Evolutionary conservation across 805 yeast genomes (phyloP).

Genomic region (Ogataea paraovalis): DNA sequence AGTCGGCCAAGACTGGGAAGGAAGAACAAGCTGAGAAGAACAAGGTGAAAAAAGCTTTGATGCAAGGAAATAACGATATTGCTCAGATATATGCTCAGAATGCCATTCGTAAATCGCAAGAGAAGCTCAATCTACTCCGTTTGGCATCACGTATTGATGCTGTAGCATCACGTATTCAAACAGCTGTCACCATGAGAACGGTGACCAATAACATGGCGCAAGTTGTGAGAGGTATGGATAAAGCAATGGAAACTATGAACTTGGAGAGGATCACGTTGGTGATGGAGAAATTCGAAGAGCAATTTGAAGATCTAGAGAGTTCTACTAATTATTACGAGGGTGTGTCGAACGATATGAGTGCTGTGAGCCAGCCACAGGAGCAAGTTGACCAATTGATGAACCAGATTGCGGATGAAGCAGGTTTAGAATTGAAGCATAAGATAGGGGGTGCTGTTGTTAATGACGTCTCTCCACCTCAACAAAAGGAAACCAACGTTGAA

Average conservation of each 20-base stretch:
- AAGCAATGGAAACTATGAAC: slow-evolving; percentile 93
- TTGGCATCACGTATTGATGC: slow-evolving; percentile 91
- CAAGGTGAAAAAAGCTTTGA: slow-evolving; percentile 83
- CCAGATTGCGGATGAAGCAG: slow-evolving; percentile 96
- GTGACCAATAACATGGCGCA: slow-evolving; percentile 92
- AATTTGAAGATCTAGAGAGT: slow-evolving; percentile 94
- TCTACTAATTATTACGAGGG: slow-evolving; percentile 89
- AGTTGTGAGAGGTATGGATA: slow-evolving; percentile 94
- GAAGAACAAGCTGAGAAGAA: slow-evolving; percentile 86
- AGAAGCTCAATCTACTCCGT: slow-evolving; percentile 73
- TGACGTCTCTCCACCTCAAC: slow-evolving; percentile 34
- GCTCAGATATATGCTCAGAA: slow-evolving; percentile 94
- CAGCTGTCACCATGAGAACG: slow-evolving; percentile 96
- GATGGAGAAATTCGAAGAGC: slow-evolving; percentile 96
- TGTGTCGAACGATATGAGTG: slow-evolving; percentile 84
- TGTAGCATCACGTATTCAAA: slow-evolving; percentile 91
- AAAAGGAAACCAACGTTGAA: slow-evolving; percentile 44
- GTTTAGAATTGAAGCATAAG: slow-evolving; percentile 84
- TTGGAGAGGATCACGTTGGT: slow-evolving; percentile 86
- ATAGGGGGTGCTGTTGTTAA: slow-evolving; percentile 59
- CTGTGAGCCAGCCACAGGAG: slow-evolving; percentile 88
- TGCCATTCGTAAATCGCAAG: slow-evolving; percentile 89
- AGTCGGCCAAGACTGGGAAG: slow-evolving; percentile 84
- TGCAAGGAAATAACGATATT: slow-evolving; percentile 83
- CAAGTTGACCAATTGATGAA: slow-evolving; percentile 88